Conservation (phyloP, 345 rosid species). For the Eutrema japonicum region DNA sequence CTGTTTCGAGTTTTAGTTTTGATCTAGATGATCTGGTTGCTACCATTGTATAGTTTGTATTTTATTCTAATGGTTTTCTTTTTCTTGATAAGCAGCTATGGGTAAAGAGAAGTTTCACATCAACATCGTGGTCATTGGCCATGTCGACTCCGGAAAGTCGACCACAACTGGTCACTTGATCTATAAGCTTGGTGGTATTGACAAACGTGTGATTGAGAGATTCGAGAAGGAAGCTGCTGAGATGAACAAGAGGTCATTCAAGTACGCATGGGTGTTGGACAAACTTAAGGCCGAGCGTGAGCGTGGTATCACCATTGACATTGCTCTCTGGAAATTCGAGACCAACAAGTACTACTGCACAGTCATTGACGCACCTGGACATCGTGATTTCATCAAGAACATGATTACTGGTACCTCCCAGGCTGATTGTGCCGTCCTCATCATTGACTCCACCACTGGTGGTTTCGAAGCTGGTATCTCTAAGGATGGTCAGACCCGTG, state of each 20-base stretch:
- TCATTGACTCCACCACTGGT: slow-evolving; percentile 23
- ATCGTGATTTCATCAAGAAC: slow-evolving; percentile 30
- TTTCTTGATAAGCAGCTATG: slow-evolving; percentile 42
- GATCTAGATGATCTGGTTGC: not conserved
- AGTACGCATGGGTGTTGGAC: slow-evolving; percentile 26
- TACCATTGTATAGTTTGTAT: not conserved
- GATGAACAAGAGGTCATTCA: slow-evolving; percentile 24
- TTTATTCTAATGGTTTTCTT: not conserved
- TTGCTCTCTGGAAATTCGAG: slow-evolving; percentile 23
- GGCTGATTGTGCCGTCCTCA: slow-evolving; percentile 20
- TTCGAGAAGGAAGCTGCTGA: slow-evolving; percentile 23
- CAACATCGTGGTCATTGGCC: slow-evolving; percentile 87
- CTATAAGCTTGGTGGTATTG: slow-evolving; percentile 23
- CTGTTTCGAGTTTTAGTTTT: not conserved
- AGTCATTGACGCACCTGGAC: slow-evolving; percentile 12
- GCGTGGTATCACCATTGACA: slow-evolving; percentile 22
- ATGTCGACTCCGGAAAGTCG: slow-evolving; percentile 85
- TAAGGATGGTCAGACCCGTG: slow-evolving; percentile 28
- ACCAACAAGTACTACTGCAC: slow-evolving; percentile 25
- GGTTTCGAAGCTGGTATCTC: slow-evolving; percentile 31
- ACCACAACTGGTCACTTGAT: slow-evolving; percentile 60
- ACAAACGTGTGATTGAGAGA: slow-evolving; percentile 21
- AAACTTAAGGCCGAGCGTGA: slow-evolving; percentile 23
- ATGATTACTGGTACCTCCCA: slow-evolving; percentile 30
- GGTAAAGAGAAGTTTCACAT: slow-evolving; percentile 85